Evolutionary conservation across 164 flowering plant genomes (phyloP), one percentile per base, ranked within the genome.

Genomic region (Litsea cubeba): DNA sequence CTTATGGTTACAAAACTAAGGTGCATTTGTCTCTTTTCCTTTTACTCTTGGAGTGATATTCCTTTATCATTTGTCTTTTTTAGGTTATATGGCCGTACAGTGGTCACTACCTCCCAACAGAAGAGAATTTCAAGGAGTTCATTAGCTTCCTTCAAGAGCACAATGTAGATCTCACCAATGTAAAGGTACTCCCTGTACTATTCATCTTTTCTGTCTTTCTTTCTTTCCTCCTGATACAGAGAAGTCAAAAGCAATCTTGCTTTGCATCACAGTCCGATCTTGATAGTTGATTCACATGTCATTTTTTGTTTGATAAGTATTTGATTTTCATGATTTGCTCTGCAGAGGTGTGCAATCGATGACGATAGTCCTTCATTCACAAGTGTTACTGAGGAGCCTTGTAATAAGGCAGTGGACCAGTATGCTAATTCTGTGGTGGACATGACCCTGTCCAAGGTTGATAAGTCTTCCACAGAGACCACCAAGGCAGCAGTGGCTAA

Each of bases 81-180:
- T 77, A 88, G 97, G 93, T 90, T 17, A 82, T 92, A 32, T 90
- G 95, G 95, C 91, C 95, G 4, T 86, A 90, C 74, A 90, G 97
- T 64, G 95, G 97, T 50, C 97, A 92, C 76, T 92, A 92, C 79
- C 90, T 76, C 72, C 97, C 95, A 50, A 89, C 92, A 0, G 89
- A 88, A 74, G 95, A 92, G 73, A 88, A 90, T 67, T 90, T 92
- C 78, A 79, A 75, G 69, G 93, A 87, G 62, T 87, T 90, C 78
- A 72, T 92, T 63, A 58, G 77, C 72, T 92, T 84, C 79, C 90
- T 92, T 3, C 81, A 81, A 81, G 88, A 88, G 65, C 80, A 87
- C 66, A 49, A 82, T 68, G 90, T 92, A 12, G 93, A 90, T 78
- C 82, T 90, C 50, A 83, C 84, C 73, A 68, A 84, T 72, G 97